Conservation (phyloP, 805 yeast species). For the Metschnikowia kunwiensis region DNA sequence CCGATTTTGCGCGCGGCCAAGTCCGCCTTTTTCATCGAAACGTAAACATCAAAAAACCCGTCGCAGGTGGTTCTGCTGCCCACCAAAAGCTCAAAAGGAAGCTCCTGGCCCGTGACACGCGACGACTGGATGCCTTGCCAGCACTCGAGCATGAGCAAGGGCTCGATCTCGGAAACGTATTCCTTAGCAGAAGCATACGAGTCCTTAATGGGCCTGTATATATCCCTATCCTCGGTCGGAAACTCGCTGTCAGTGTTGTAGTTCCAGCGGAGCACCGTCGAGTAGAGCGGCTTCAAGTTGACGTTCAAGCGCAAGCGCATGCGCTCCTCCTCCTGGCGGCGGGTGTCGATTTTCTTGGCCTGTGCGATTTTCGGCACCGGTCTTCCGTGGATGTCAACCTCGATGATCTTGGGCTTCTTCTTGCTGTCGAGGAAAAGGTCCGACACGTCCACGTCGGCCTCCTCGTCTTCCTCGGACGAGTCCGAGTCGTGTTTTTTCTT, state of each 20-base stretch:
- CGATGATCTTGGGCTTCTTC: constrained; percentile 36
- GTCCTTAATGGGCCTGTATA: constrained; percentile 50
- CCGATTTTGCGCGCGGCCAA: constrained; percentile 52
- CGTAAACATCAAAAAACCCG: constrained; percentile 82
- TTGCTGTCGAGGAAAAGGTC: constrained; percentile 40
- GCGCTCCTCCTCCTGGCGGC: constrained; percentile 60
- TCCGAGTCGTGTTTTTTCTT: constrained; percentile 32
- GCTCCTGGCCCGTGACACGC: constrained; percentile 55
- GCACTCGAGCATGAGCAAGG: constrained; percentile 80
- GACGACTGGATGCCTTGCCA: constrained; percentile 88
- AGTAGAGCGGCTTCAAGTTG: constrained; percentile 71
- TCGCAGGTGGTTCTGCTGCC: constrained; percentile 84
- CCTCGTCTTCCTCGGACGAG: constrained; percentile 32
- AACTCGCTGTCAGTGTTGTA: constrained; percentile 53
- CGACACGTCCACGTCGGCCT: constrained; percentile 36
- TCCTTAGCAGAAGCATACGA: constrained; percentile 57
- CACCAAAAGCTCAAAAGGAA: constrained; percentile 62
- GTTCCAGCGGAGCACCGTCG: constrained; percentile 71
- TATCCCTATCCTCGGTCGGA: constrained; percentile 51
- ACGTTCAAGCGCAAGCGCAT: constrained; percentile 80
- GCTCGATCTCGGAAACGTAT: constrained; percentile 69
- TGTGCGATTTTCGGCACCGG: constrained; percentile 26
- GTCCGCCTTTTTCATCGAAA: constrained; percentile 56
- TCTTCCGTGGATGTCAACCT: constrained; percentile 45
- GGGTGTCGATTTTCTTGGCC: constrained; percentile 31